A percentile compares a stretch with the other conserved stretches of the same genome.
phyloP scores from a whole-genome alignment of 2,329 filamentous ascomycete genomes.

The Aspergillus tamarii region DNA sequence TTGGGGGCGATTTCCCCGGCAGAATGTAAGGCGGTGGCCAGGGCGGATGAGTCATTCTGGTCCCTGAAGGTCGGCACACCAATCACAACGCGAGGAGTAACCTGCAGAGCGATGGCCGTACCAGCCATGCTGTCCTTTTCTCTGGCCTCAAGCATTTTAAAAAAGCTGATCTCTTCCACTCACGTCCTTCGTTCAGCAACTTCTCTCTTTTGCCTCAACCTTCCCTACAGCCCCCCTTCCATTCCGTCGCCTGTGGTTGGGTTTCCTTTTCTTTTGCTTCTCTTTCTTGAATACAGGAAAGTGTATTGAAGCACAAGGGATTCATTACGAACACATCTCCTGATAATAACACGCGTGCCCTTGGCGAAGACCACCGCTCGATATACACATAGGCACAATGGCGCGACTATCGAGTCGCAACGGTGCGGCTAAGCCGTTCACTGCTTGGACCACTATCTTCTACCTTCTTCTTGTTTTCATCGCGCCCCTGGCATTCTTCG shows the following conservation, averaged over 20 bases:
- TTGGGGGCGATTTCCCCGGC: constrained; percentile 9
- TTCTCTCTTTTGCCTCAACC: constrained; percentile 21
- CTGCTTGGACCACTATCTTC: constrained; percentile 82
- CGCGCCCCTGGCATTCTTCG: constrained; percentile 81
- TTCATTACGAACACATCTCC: constrained; percentile 1
- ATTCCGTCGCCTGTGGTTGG: constrained; percentile 16
- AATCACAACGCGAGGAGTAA: constrained; percentile 44
- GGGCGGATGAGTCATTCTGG: constrained; percentile 32
- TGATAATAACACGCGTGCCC: constrained; percentile 13
- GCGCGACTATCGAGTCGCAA: constrained; percentile 58
- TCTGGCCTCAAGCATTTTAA: constrained; percentile 14
- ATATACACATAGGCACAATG: constrained; percentile 49
- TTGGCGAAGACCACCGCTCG: constrained; percentile 17
- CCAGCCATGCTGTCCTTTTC: constrained; percentile 30
- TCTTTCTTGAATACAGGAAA: constrained; percentile 9
- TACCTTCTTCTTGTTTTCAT: constrained; percentile 89
- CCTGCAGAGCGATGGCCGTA: constrained; percentile 36
- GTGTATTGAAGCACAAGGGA: not conserved
- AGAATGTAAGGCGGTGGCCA: constrained; percentile 29
- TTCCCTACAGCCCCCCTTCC: constrained; percentile 18
- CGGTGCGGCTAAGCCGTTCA: constrained; percentile 70
- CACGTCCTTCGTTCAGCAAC: constrained; percentile 3
- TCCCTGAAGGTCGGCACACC: constrained; percentile 22
- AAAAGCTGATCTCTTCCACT: constrained; percentile 2
- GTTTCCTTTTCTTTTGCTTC: constrained; percentile 12